These are phyloP conservation scores for Cordyceps fumosorosea DNA, from an alignment of 2,329 filamentous ascomycete species.

Conservation along the genomic window DNA sequence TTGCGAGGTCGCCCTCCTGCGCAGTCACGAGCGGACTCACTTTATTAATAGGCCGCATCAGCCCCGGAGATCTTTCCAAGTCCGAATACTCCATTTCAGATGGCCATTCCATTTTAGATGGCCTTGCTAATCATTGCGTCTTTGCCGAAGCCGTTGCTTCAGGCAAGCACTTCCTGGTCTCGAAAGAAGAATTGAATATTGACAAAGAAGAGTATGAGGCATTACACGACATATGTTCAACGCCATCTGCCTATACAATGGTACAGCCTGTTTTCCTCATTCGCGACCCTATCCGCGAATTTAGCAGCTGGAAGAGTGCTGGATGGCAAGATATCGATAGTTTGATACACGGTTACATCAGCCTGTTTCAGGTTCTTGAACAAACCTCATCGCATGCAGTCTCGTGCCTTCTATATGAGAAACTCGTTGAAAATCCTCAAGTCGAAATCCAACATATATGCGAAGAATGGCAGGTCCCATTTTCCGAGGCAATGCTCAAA, in stretches of 20 bases:
- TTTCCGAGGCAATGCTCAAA: not conserved
- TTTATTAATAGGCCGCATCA: too few relatives aligned
- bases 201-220: not conserved
- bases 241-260: not conserved
- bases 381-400: not conserved
- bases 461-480: not conserved
- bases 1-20: too few relatives aligned
- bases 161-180: not conserved
- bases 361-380: not conserved
- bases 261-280: not conserved
- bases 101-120: too few relatives aligned
- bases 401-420: not conserved
- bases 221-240: not conserved
- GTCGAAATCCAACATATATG: not conserved
- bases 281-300: not conserved
- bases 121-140: too few relatives aligned
- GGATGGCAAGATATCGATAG: not conserved
- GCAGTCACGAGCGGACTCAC: too few relatives aligned
- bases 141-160: too few relatives aligned
- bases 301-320: not conserved
- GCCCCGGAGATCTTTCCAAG: too few relatives aligned
- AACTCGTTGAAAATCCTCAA: not conserved
- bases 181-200: not conserved
- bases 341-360: too few relatives aligned
- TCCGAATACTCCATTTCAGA: too few relatives aligned